Evolutionary conservation across 169 alveolate genomes (phyloP).

Genomic region (Eimeria praecox): DNA sequence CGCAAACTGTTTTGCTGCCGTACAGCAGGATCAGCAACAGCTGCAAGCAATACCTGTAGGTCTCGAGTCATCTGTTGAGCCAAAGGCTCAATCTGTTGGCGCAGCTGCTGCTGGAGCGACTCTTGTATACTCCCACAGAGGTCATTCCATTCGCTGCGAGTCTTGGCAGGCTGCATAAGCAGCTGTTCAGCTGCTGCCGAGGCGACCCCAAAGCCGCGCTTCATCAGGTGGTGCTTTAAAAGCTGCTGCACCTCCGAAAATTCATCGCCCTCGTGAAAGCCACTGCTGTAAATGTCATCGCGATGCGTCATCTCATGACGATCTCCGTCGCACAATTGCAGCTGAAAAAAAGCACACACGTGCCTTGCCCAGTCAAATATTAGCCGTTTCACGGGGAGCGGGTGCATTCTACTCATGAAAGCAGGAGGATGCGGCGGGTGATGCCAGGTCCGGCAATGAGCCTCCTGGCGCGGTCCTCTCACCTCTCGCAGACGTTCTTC

Average conservation of each 20-base stretch:
- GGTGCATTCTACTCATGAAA: not conserved
- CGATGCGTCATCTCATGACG: constrained; percentile 4
- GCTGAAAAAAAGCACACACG: constrained; percentile 16
- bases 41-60: constrained; percentile 20
- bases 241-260: constrained; percentile 53
- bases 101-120: constrained; percentile 66
- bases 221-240: constrained; percentile 23
- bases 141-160: constrained; percentile 38
- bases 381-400: not conserved
- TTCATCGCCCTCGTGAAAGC: constrained; percentile 45
- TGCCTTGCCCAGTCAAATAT: not conserved
- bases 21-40: not conserved
- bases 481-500: constrained; percentile 66
- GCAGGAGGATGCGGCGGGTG: not conserved
- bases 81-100: constrained; percentile 17
- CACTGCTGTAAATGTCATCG: constrained; percentile 10
- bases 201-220: constrained; percentile 13
- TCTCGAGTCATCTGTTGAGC: constrained; percentile 14
- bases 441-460: not conserved
- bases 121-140: constrained; percentile 21
- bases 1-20: not conserved
- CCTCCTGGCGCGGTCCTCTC: constrained; percentile 10
- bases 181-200: constrained; percentile 56
- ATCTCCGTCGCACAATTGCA: constrained; percentile 13
- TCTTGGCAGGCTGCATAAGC: constrained; percentile 48